A percentile compares a stretch with the other conserved stretches of the same genome.
Evolutionary conservation across 352 stramenopile species (phyloP).

Genomic region (Pythium sp.): DNA sequence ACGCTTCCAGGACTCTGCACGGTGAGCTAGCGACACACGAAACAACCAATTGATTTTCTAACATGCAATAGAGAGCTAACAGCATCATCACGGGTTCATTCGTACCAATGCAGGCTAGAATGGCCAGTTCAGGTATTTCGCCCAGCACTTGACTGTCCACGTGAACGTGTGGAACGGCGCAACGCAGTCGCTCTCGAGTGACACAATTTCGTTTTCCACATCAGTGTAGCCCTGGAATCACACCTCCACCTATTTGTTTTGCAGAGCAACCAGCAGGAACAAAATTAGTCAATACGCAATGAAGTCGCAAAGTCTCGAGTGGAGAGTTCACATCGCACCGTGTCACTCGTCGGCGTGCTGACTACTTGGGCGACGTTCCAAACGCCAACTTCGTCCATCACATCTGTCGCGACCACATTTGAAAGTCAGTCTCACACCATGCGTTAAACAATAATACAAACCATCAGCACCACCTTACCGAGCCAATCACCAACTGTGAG

Average conservation of each 20-base stretch:
- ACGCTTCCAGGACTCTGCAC: slow-evolving; percentile 45
- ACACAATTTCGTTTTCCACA: slow-evolving; percentile 53
- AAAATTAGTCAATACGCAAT: background rate
- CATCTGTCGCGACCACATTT: background rate
- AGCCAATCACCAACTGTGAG: slow-evolving; percentile 16
- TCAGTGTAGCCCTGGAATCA: slow-evolving; percentile 55
- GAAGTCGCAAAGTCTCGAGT: background rate
- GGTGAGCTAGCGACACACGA: slow-evolving; percentile 25
- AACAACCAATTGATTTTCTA: too few species aligned
- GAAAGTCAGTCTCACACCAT: background rate
- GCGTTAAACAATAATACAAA: background rate
- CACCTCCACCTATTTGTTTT: slow-evolving; percentile 18
- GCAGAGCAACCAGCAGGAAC: background rate
- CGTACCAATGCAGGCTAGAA: slow-evolving; percentile 59
- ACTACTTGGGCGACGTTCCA: slow-evolving; percentile 14
- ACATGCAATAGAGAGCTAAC: too few species aligned
- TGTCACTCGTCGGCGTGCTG: background rate
- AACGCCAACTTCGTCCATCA: slow-evolving; percentile 11
- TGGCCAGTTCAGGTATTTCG: slow-evolving; percentile 70
- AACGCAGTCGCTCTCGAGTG: slow-evolving; percentile 44
- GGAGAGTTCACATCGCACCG: background rate
- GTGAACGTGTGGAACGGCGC: slow-evolving; percentile 72
- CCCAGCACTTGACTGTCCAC: slow-evolving; percentile 70
- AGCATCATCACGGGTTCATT: background rate
- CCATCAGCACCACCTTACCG: background rate